Base-by-base conservation (phyloP, 352 stramenopile genomes). In the Pythium insidiosum region DNA sequence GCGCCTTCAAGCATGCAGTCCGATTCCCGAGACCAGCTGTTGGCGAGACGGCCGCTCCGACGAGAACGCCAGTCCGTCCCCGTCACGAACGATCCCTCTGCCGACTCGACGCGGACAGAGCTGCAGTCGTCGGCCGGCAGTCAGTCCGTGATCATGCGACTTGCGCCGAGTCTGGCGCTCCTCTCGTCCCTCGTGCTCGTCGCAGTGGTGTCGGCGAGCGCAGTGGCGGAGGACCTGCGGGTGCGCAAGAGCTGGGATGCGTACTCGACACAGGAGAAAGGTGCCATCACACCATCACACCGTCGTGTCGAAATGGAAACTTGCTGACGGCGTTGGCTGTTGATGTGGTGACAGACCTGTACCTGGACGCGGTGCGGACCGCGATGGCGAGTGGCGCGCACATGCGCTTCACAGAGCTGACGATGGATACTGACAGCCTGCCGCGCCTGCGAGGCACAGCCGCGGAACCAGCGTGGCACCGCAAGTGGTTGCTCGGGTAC, bases 371-470 rank as follows among this genome's bases (percentile, higher is more conserved):
- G 19, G 46, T 73, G 5, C 28, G n/a, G 16, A 26, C 39, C 11
- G 54, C 58, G 1, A 73, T 69, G 63, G 26, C 21, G 12, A 53
- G 36, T 4, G 63, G 63, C n/a, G 58, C 62, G 19, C 57, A 73
- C 39, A 41, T 63, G 33, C 41, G 48, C 12, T 73, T 68, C 38
- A 56, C 56, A 16, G 56, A 56, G 42, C 48, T 68, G 20, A 61
- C 53, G 26, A 55, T 61, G 53, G 53, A 55, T 24, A 47, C 33
- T 11, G 38, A 37, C 23, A 60, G 43, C 20, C 38, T 51, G 7
- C 47, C n/a, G 38, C 43, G 45, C n/a, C 44, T 61, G n/a, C 42
- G 41, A 16, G 45, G 53, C 29, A 55, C 53, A 10, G 46, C 38
- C 16, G 45, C 37, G 12, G 53, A 55, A 15, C 53, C 46, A 20